A percentile compares a stretch with the other conserved stretches of the same genome.
Evolutionary conservation across 73 alveolate species (phyloP).

Genomic region (Paramecium sonneborni): DNA sequence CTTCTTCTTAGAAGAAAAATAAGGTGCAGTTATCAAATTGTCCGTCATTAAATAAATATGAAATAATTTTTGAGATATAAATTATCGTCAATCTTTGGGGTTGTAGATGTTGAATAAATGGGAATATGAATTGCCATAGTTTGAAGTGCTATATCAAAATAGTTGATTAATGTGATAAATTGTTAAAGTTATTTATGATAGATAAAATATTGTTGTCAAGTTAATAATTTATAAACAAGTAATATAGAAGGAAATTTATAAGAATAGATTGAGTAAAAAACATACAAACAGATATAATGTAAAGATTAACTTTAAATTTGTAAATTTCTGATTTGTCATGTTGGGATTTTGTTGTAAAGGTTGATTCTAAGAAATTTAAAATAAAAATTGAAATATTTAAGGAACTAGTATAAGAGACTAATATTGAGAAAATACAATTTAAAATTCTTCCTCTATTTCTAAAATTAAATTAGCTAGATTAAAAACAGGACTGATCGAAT

Average conservation of each 20-base stretch:
- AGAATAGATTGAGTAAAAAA: slow-evolving; percentile 70
- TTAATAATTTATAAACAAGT: slow-evolving; percentile 65
- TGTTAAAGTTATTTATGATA: slow-evolving; percentile 51
- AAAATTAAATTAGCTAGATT: slow-evolving; percentile 91
- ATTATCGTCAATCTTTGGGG: slow-evolving; percentile 71
- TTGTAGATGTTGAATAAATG: slow-evolving; percentile 94
- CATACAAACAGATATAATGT: slow-evolving; percentile 67
- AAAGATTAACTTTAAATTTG: slow-evolving; percentile 56
- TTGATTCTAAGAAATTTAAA: slow-evolving; percentile 82
- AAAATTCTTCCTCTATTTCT: slow-evolving; percentile 95
- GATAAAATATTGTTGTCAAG: slow-evolving; percentile 49
- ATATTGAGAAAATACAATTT: slow-evolving; percentile 83
- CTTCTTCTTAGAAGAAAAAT: slow-evolving; percentile 12
- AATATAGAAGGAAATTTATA: slow-evolving; percentile 84
- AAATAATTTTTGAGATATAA: not conserved
- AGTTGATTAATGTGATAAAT: slow-evolving; percentile 63
- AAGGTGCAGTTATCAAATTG: slow-evolving; percentile 14
- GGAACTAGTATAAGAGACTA: slow-evolving; percentile 64
- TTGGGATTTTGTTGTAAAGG: slow-evolving; percentile 88
- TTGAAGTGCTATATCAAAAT: slow-evolving; percentile 80
- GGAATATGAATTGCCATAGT: slow-evolving; percentile 94
- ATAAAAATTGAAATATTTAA: slow-evolving; percentile 72
- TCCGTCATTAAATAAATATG: not conserved
- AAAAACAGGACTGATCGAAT: slow-evolving; percentile 83
- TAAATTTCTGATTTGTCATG: slow-evolving; percentile 69